Conservation (phyloP, 2,329 filamentous ascomycete species). For the Corniculantispora saksenae region DNA sequence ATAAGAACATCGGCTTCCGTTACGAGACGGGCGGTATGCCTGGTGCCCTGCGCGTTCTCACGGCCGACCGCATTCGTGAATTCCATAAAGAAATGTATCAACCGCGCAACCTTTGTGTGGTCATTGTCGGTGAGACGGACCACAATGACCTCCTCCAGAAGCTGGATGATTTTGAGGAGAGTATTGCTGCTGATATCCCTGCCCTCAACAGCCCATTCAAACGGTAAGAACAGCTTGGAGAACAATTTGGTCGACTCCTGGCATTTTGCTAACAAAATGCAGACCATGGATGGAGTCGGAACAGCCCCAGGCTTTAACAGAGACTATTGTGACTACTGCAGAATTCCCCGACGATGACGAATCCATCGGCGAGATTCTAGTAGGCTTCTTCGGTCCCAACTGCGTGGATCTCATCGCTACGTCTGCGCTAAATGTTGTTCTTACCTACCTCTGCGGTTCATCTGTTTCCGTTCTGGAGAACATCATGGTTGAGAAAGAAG, state of each 20-base stretch:
- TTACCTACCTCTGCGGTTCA: constrained; percentile 88
- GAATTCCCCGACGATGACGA: constrained; percentile 98
- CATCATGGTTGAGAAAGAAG: constrained; percentile 86
- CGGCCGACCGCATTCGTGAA: constrained; percentile 84
- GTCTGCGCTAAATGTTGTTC: constrained; percentile 75
- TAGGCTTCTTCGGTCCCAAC: constrained; percentile 84
- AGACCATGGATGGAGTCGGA: constrained; percentile 87
- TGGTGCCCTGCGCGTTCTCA: constrained; percentile 82
- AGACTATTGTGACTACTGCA: constrained; percentile 74
- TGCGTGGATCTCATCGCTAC: constrained; percentile 69
- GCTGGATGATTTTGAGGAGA: constrained; percentile 84
- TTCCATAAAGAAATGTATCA: constrained; percentile 98
- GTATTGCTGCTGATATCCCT: constrained; percentile 81
- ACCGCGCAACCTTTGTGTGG: constrained; percentile 87
- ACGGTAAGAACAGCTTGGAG: constrained; percentile 40
- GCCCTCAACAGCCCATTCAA: constrained; percentile 73
- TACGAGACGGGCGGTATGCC: constrained; percentile 99
- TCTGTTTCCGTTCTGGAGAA: constrained; percentile 93
- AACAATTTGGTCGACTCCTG: neutral
- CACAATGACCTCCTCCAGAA: constrained; percentile 78
- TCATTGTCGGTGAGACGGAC: constrained; percentile 90
- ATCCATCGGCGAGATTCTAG: constrained; percentile 82
- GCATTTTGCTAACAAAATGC: neutral
- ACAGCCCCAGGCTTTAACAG: constrained; percentile 69
- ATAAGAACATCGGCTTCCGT: constrained; percentile 85